These are phyloP conservation scores for Neurospora sp. DNA, from an alignment of 495 filamentous ascomycete genomes.

Conservation along the genomic window DNA sequence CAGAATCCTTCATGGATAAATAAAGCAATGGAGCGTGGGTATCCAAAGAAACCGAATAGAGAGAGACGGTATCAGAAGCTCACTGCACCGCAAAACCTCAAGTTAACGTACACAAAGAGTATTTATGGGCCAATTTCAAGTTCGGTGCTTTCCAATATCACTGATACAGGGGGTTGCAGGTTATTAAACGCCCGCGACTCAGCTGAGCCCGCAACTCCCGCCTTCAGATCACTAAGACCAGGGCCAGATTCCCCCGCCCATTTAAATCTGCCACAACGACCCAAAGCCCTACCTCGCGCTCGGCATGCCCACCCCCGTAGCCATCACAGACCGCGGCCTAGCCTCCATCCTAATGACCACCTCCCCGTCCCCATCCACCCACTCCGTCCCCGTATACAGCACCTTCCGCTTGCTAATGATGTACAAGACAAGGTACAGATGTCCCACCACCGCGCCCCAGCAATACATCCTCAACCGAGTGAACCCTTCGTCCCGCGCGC, in stretches of 20 bases:
- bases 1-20: not conserved
- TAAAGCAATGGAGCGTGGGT: not conserved
- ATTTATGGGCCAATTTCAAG: not conserved
- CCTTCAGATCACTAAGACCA: not conserved
- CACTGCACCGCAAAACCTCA: not conserved
- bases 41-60: not conserved
- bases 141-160: not conserved
- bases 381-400: conserved; percentile 40
- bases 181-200: not conserved
- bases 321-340: not conserved
- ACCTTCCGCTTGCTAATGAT: conserved; percentile 50
- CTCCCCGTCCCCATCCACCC: conserved; percentile 47
- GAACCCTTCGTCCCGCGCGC: conserved; percentile 26
- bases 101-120: not conserved
- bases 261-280: not conserved
- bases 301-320: not conserved
- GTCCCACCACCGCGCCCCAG: conserved; percentile 52
- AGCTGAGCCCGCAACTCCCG: not conserved
- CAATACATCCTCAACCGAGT: conserved; percentile 45
- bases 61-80: not conserved
- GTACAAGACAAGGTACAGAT: conserved; percentile 57
- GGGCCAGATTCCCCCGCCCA: not conserved
- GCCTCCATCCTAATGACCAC: conserved; percentile 34
- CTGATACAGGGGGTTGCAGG: not conserved
- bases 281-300: not conserved